These are phyloP conservation scores for Solanum aculeatissimum DNA, from an alignment of 305 asterid species.

Conservation along the genomic window DNA sequence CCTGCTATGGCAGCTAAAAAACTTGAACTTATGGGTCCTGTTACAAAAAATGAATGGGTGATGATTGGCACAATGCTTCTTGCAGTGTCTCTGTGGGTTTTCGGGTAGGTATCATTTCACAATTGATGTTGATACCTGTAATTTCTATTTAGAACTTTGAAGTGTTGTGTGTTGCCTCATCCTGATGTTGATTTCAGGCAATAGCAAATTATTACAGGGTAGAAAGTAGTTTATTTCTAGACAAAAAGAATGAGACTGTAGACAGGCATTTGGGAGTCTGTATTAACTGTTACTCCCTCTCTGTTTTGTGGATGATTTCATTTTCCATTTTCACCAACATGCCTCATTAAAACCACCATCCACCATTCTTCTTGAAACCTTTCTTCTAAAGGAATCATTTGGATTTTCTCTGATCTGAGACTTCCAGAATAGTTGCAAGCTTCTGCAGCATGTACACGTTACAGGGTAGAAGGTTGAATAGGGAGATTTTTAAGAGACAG, in stretches of 20 bases:
- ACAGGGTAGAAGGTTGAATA: background rate
- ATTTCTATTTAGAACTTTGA: background rate
- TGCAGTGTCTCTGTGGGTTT: slow-evolving; percentile 90
- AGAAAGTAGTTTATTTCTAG: background rate
- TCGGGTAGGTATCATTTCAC: slow-evolving; percentile 43
- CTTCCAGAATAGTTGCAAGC: background rate
- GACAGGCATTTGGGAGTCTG: background rate
- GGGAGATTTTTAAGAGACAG: background rate
- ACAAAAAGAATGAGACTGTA: background rate
- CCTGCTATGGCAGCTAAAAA: slow-evolving; percentile 87
- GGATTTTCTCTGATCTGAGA: background rate
- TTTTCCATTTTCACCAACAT: background rate
- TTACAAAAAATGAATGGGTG: slow-evolving; percentile 74
- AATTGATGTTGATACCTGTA: background rate
- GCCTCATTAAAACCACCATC: background rate
- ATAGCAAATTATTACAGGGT: background rate
- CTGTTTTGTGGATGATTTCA: background rate
- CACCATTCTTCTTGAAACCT: background rate
- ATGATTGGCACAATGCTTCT: slow-evolving; percentile 96
- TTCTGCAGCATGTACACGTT: background rate
- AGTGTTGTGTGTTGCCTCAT: background rate
- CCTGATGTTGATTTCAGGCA: background rate
- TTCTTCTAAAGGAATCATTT: background rate
- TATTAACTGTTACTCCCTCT: background rate
- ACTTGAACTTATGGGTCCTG: slow-evolving; percentile 81